Conservation (phyloP, 306 rosid species). For the Quercus variabilis region DNA sequence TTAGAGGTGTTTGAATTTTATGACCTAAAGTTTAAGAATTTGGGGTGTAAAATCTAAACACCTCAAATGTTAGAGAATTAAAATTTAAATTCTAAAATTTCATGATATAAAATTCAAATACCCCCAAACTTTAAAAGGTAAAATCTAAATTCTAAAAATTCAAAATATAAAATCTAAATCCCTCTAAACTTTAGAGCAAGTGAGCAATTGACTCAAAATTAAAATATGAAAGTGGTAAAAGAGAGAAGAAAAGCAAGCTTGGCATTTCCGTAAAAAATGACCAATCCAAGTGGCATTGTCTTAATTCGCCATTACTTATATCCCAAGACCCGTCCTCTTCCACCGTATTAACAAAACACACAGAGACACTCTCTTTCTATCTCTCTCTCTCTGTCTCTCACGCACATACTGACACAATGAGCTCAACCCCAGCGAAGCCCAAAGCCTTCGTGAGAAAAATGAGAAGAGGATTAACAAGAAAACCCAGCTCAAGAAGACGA, state of each 20-base stretch:
- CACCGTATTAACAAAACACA: constrained; percentile 3
- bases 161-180: rapidly evolving
- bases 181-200: rapidly evolving
- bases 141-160: no score
- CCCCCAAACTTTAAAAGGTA: rapidly evolving
- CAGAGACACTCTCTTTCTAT: background rate
- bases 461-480: constrained; percentile 18
- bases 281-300: constrained; percentile 31
- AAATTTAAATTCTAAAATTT: no score
- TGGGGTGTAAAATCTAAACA: no score
- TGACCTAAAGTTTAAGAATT: no score
- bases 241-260: background rate
- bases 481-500: constrained; percentile 15
- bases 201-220: background rate
- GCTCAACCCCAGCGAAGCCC: constrained; percentile 41
- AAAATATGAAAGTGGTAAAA: background rate
- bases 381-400: constrained; percentile 7
- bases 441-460: constrained; percentile 37
- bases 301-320: constrained; percentile 51
- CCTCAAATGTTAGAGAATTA: no score
- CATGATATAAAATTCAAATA: no score
- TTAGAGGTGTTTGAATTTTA: no score
- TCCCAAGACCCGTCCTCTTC: constrained; percentile 9
- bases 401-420: constrained; percentile 31
- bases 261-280: constrained; percentile 56